Base-by-base conservation (phyloP, 345 rosid genomes). In the Acer saccharum region DNA sequence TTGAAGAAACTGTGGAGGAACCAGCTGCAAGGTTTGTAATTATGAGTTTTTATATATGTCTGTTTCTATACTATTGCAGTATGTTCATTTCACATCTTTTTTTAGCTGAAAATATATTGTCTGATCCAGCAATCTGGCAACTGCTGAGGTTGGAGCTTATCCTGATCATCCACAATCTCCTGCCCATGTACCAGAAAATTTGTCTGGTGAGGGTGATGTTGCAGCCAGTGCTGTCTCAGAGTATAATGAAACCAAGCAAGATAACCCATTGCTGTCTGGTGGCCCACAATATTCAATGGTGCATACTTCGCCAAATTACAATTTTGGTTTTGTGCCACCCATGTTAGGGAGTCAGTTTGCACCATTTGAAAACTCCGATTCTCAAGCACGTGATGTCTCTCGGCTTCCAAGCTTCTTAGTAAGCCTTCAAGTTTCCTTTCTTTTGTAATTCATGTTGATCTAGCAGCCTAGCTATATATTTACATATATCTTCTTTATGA, bases 341-440 rank as follows among this genome's bases (percentile, higher is more conserved):
- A 80, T 89, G 77, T 68, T 87, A 78, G 87, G 93, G 72, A 84
- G 88, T 80, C 97, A 90, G 79, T 80, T 84, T 80, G 85, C 89
- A 71, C 81, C 90, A 60, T 86, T 87, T 81, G 98, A 92, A 78
- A 95, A 81, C 78, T 79, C 94, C 7, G 97, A 95, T 76, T 87
- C 94, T 81, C 98, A 92, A 85, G 83, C 88, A 77, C 91, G 85
- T 69, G 97, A 93, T 77, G 88, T 77, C 75, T 79, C 95, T 82
- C 97, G 83, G 80, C 84, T 95, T 80, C 91, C 94, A 80, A 83
- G 86, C 85, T 95, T 90, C 84, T 86, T 91, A 17, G 98, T 94
- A 86, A 86, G 94, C 41, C 75, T 76, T 76, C 68, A 35, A 66
- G 70, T 68, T 68, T 72, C 63, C 48, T 18, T 55, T 58, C 20